A percentile compares a stretch with the other conserved stretches of the same genome.
phyloP scores from a whole-genome alignment of 164 flowering plant species.

The Cinnamomum micranthum region DNA sequence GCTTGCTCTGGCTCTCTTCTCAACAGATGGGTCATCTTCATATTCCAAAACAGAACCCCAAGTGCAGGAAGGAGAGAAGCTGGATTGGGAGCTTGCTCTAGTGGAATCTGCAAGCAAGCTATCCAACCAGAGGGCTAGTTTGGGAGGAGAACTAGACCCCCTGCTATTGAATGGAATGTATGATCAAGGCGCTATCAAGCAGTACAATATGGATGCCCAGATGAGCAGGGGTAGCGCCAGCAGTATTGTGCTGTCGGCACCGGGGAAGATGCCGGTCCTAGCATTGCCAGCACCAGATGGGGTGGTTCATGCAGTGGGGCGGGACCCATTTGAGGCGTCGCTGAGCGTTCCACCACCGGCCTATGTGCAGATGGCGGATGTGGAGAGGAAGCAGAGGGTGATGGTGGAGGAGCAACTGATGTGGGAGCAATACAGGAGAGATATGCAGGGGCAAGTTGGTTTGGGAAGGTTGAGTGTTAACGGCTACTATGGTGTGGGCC shows the following conservation, averaged over 20 bases:
- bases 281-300: slow-evolving; percentile 27
- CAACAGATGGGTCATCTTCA: slow-evolving; percentile 37
- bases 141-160: slow-evolving; percentile 40
- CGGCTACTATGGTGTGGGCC: not conserved
- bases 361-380: slow-evolving; percentile 84
- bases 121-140: slow-evolving; percentile 25
- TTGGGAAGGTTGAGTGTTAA: not conserved
- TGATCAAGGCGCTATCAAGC: slow-evolving; percentile 19
- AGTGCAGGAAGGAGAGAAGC: slow-evolving; percentile 32
- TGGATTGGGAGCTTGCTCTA: slow-evolving; percentile 73
- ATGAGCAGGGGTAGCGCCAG: slow-evolving; percentile 48
- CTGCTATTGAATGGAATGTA: slow-evolving; percentile 59
- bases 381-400: slow-evolving; percentile 79
- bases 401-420: slow-evolving; percentile 64
- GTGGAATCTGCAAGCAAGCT: slow-evolving; percentile 39
- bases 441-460: slow-evolving; percentile 61
- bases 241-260: slow-evolving; percentile 42
- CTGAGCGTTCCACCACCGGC: slow-evolving; percentile 61
- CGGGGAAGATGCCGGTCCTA: not conserved
- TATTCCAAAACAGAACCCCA: slow-evolving; percentile 40
- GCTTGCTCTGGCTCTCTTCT: slow-evolving; percentile 69
- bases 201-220: not conserved
- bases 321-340: slow-evolving; percentile 82
- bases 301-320: slow-evolving; percentile 17
- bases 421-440: slow-evolving; percentile 83